These are phyloP conservation scores for Pachysandra terminalis DNA, from an alignment of 164 flowering plant genomes.

Conservation along the genomic window DNA sequence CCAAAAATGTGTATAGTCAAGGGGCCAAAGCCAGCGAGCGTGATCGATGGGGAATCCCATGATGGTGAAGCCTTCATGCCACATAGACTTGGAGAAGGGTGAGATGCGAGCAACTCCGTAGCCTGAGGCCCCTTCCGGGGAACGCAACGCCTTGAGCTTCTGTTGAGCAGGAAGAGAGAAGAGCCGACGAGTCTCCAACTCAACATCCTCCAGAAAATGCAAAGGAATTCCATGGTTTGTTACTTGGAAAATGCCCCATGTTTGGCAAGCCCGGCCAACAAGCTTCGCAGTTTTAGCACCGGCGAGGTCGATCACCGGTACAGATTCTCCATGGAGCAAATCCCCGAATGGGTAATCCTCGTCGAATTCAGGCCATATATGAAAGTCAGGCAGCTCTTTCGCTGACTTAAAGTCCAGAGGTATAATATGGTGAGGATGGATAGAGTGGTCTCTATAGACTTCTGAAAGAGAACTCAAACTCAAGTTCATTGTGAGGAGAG, in stretches of 20 bases:
- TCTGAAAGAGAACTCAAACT: neutral
- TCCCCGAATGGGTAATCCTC: neutral
- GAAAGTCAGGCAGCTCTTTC: neutral
- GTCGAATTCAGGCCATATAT: neutral
- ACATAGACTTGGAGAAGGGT: conserved; percentile 30
- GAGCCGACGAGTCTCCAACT: conserved; percentile 29
- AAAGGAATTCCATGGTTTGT: conserved; percentile 42
- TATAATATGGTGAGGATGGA: neutral
- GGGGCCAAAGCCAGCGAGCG: no score
- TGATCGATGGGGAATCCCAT: no score
- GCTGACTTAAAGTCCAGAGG: neutral
- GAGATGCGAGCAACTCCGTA: conserved; percentile 53
- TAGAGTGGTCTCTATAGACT: neutral
- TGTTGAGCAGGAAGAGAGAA: conserved; percentile 41
- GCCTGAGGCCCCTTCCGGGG: conserved; percentile 41
- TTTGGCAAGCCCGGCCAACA: conserved; percentile 39
- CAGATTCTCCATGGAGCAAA: neutral
- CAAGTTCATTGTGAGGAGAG: neutral
- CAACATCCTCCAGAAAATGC: conserved; percentile 30
- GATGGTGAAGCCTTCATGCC: no score
- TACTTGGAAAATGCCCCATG: conserved; percentile 57
- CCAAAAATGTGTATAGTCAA: no score
- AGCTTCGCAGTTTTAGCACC: conserved; percentile 26
- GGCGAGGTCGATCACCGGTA: conserved; percentile 43
- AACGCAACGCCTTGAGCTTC: conserved; percentile 42